Percentiles rank a stretch among this genome's conserved stretches.
Conservation (phyloP, 495 filamentous ascomycete species). For the Penicillium psychrofluorescens region DNA sequence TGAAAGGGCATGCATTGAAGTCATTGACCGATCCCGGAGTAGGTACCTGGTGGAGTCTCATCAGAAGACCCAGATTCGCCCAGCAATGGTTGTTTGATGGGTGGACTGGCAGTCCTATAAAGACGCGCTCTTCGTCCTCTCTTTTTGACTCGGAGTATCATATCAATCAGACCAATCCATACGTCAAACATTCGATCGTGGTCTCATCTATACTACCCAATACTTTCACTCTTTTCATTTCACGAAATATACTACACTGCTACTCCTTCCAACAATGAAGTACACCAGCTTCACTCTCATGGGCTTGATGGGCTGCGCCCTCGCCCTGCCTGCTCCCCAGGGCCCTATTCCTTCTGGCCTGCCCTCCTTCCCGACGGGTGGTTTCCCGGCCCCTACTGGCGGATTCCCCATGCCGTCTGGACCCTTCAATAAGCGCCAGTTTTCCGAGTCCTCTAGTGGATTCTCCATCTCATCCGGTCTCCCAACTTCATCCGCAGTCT, state of each 20-base stretch:
- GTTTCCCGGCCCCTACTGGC: too few species aligned
- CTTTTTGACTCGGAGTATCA: not conserved
- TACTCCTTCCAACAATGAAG: conserved; percentile 11
- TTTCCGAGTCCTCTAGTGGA: too few species aligned
- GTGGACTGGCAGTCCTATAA: not conserved
- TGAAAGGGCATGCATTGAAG: not conserved
- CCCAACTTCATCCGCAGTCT: too few species aligned
- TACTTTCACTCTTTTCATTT: not conserved
- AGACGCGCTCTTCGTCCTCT: not conserved
- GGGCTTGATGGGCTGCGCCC: conserved; percentile 22
- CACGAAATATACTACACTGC: not conserved
- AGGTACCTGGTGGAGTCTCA: too few species aligned
- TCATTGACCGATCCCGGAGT: not conserved
- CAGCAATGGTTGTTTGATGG: not conserved
- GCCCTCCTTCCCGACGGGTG: too few species aligned
- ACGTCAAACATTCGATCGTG: not conserved
- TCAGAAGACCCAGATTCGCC: not conserved
- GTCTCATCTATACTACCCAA: not conserved
- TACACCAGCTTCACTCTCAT: conserved; percentile 11
- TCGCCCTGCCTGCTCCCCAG: conserved; percentile 9
- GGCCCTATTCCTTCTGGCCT: too few species aligned
- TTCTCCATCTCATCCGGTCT: too few species aligned
- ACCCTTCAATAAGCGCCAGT: too few species aligned
- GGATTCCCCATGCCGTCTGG: too few species aligned
- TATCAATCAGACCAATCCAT: not conserved